Conservation (phyloP, 768 basidiomycete genomes). For the Lanmaoa rubissima region DNA sequence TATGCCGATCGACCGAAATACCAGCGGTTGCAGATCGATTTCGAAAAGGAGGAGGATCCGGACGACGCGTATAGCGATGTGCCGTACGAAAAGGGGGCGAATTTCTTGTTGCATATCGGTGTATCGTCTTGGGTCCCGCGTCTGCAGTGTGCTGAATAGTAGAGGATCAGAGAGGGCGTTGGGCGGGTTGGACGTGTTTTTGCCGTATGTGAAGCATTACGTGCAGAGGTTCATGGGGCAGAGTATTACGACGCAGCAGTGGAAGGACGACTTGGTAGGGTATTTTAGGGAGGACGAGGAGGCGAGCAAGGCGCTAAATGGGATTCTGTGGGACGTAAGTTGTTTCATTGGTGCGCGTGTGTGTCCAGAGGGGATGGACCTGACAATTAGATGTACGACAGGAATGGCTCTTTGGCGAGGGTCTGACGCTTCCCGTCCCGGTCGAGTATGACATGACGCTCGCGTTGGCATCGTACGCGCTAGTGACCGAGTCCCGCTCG, state of each 20-base stretch:
- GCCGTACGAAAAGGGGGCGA: conserved; percentile 89
- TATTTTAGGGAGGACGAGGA: conserved; percentile 64
- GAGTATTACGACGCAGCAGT: conserved; percentile 80
- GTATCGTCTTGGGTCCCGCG: conserved; percentile 11
- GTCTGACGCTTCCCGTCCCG: conserved; percentile 66
- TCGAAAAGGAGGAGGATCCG: conserved; percentile 69
- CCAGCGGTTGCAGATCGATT: conserved; percentile 75
- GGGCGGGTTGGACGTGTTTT: conserved; percentile 55
- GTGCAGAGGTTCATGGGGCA: conserved; percentile 77
- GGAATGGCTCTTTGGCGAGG: conserved; percentile 85
- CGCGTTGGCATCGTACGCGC: conserved; percentile 63
- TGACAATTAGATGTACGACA: conserved; percentile 20
- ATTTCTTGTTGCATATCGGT: conserved; percentile 84
- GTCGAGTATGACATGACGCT: conserved; percentile 75
- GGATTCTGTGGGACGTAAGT: conserved; percentile 75
- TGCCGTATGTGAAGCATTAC: conserved; percentile 83
- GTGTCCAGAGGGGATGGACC: not conserved
- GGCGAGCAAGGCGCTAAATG: conserved; percentile 58
- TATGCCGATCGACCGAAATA: conserved; percentile 62
- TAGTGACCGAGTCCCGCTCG: conserved; percentile 61
- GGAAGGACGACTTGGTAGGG: conserved; percentile 75
- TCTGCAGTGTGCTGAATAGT: not conserved
- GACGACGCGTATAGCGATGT: conserved; percentile 75
- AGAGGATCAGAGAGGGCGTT: conserved; percentile 8
- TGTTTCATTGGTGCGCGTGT: not conserved